These are phyloP conservation scores for Aquanectria penicillioides DNA, from an alignment of 2,329 filamentous ascomycete genomes.

Conservation along the genomic window DNA sequence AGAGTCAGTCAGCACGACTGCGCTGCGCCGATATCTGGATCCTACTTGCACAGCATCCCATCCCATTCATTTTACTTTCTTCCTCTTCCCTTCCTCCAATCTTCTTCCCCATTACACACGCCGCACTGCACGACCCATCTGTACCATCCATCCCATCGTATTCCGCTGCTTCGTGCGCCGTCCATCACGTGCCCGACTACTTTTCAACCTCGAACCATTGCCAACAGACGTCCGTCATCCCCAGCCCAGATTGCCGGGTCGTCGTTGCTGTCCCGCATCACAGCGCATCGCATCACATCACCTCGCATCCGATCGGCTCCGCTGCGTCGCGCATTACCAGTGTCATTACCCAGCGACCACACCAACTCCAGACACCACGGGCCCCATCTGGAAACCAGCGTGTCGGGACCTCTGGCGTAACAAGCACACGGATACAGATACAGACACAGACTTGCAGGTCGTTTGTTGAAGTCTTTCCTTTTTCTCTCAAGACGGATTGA, in stretches of 20 bases:
- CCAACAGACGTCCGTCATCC: conserved; percentile 1
- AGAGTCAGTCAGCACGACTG: no score
- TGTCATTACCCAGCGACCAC: background rate
- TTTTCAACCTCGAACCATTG: conserved; percentile 6
- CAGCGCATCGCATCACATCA: conserved; percentile 7
- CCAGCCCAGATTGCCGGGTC: background rate
- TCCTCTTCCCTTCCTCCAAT: background rate
- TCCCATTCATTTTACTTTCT: background rate
- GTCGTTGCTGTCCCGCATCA: background rate
- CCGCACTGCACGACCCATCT: no score
- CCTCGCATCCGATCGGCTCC: conserved; percentile 1
- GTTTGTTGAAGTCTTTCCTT: no score
- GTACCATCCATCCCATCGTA: background rate
- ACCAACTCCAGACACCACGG: background rate
- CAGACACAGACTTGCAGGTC: background rate
- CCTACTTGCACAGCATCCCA: background rate
- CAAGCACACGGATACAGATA: background rate
- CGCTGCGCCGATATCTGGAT: no score
- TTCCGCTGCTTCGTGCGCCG: background rate
- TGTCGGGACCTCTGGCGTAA: background rate
- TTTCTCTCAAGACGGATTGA: background rate
- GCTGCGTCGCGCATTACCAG: background rate
- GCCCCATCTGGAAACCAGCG: background rate
- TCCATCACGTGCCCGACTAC: conserved; percentile 18
- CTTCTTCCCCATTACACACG: background rate